Evolutionary conservation across 352 stramenopile genomes (phyloP), one percentile per base, ranked within the genome.

Genomic region (Pythium chondricola): DNA sequence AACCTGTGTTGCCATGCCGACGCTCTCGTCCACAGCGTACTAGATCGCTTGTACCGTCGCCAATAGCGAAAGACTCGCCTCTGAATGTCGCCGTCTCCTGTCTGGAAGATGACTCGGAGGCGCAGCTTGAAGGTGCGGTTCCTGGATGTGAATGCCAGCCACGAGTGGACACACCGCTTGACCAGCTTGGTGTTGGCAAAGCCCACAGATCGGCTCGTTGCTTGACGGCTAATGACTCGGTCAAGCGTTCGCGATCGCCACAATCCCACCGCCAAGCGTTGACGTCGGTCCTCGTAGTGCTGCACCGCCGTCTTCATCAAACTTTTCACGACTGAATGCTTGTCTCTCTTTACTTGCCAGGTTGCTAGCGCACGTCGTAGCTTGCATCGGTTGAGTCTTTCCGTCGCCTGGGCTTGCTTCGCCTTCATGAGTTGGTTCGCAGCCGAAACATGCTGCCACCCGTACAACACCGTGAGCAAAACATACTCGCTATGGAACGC

Each of bases 401-500:
- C 13, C 2, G 18, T 5, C 1, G 8, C 41, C 6, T 21, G 41
- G 6, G 6, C n/a, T 5, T 24, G 8, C 26, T 58, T 51, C 9
- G 27, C 32, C 1, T 31, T 30, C 2, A 36, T 6, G 6, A 58
- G 26, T 45, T 47, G 41, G 3, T 8, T 31, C 2, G 41, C 41
- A 9, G 51, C 33, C 13, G 25, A 22, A 9, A 42, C 41, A 6
- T 58, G 42, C 20, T 58, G 50, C 50, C 50, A 58, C 3, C 41
- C 50, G 18, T 41, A 58, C 26, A 58, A 58, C 4, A 20, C 20
- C 42, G 39, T 51, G 1, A 58, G 9, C 13, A 58, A 27, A 26
- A 58, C 16, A 24, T 42, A 58, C 21, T 58, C 50, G 6, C 50
- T 31, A 35, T 58, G 35, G 9, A 58, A 58, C 11, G 22, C 46